Base-by-base conservation (phyloP, 2,329 filamentous ascomycete species). In the Zasmidium cellare region DNA sequence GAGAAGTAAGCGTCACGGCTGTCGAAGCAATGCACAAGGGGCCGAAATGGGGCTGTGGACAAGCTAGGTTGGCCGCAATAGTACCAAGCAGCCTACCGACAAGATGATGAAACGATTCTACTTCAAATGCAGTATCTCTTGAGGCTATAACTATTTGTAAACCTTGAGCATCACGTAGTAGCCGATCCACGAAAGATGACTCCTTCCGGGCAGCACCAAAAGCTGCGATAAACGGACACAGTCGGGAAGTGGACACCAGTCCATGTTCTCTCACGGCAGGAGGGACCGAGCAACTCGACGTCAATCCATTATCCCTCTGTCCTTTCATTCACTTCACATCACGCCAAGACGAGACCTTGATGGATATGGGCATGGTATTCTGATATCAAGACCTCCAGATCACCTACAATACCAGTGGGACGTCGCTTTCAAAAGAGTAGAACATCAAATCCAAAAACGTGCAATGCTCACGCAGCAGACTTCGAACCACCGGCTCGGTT, bases 1-100 rank as follows among this genome's bases (percentile, higher is more conserved):
- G 60, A 63, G 48, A 62, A 56, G 20, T 49, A 46, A 20, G 44
- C 25, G 25, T 5, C 25, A 6, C 11, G 25, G 25, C 6, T 28
- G 25, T 28, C n/a, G n/a, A n/a, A n/a, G n/a, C n/a, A n/a, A n/a
- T n/a, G n/a, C n/a, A n/a, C n/a, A n/a, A n/a, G n/a, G n/a, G n/a
- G n/a, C n/a, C n/a, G n/a, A n/a, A n/a, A n/a, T n/a, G n/a, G n/a
- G n/a, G n/a, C n/a, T n/a, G n/a, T n/a, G n/a, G n/a, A 31, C 7
- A 31, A 31, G 28, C 28, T 31, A 31, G n/a, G n/a, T n/a, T n/a
- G n/a, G n/a, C 7, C 28, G 7, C 28, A 31, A 7, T 31, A 14
- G 28, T 31, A 31, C 28, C 28, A 14, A 31, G 28, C 7, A 7
- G 28, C 7, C 28, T 31, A 31, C 28, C 14, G 28, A 7, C 28